Evolutionary conservation across 108 stramenopile species (phyloP).

Genomic region (Cyclotella cryptica): DNA sequence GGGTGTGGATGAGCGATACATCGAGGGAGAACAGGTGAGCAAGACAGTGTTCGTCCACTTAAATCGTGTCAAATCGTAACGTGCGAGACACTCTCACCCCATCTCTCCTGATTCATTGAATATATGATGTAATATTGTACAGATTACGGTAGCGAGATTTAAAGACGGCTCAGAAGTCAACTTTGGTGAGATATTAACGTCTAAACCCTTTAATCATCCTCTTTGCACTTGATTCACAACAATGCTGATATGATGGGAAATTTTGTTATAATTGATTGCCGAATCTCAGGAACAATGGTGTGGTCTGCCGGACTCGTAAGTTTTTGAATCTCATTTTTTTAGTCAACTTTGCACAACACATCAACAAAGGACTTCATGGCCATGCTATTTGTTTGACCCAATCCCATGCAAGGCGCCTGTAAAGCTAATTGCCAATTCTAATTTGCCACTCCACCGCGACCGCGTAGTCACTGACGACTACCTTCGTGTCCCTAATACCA

Average conservation of each 20-base stretch:
- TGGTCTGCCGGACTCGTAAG: constrained; percentile 89
- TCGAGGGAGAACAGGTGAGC: constrained; percentile 50
- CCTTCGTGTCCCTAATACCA: constrained; percentile 82
- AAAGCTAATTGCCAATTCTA: constrained; percentile 43
- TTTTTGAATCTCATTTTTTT: not conserved
- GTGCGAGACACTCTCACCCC: too few species aligned
- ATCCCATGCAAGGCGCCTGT: constrained; percentile 16
- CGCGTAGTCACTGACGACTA: constrained; percentile 89
- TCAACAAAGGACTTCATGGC: not conserved
- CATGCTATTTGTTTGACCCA: not conserved
- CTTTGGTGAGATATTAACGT: constrained; percentile 61
- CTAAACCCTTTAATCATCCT: too few species aligned
- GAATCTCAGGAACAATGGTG: constrained; percentile 69
- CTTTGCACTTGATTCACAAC: not conserved
- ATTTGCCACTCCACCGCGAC: constrained; percentile 56
- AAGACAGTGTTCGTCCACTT: not conserved
- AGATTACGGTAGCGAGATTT: constrained; percentile 71
- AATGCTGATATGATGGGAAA: not conserved
- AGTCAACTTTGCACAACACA: not conserved
- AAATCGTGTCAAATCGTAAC: too few species aligned
- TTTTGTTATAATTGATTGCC: not conserved
- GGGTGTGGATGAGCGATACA: constrained; percentile 60
- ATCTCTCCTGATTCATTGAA: too few species aligned
- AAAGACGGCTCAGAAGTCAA: constrained; percentile 77
- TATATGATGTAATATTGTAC: too few species aligned